Base-by-base conservation (phyloP, 306 rosid species). In the Fagus sylvatica region DNA sequence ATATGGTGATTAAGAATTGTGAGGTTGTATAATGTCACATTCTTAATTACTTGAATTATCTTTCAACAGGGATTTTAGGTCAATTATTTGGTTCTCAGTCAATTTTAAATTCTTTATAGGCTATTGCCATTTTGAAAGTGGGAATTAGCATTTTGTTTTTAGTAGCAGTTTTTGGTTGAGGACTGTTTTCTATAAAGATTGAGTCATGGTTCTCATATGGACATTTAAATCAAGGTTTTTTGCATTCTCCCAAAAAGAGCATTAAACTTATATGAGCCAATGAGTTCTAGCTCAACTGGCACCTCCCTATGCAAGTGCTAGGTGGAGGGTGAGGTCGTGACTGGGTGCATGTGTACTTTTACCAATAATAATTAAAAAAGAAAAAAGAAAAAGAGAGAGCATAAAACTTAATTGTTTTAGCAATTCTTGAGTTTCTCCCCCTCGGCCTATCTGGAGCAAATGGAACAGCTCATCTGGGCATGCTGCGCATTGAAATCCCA, bases 1-100 rank as follows among this genome's bases (percentile, higher is more conserved):
- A 78, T 77, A 80, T 62, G 11, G 82, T 80, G 71, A 82, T 53
- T 82, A 84, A 82, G 81, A 76, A 84, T 74, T 76, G 80, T 81
- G 84, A 75, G 65, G 82, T 71, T 72, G 72, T 34, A 19, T 64
- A 54, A 77, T 51, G 59, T 78, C 82, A 80, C 82, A 80, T 81
- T 69, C 71, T 72, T 78, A 81, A 61, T 85, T 75, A 30, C 79
- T 76, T 53, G 59, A 80, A 73, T 64, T 34, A 30, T 39, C 56
- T 36, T 74, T 78, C 76, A 55, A 73, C 59, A 65, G 39, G 53
- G 54, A 43, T 66, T 76, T 43, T 80, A 70, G 85, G 74, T 74
- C 76, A 41, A 57, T 56, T 39, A 69, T 57, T 22, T 75, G 74
- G 42, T 56, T 32, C 40, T 67, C 61, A 55, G 64, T 53, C 40